phyloP scores from a whole-genome alignment of 176 grass and related monocot species.

The Oryza punctata region DNA sequence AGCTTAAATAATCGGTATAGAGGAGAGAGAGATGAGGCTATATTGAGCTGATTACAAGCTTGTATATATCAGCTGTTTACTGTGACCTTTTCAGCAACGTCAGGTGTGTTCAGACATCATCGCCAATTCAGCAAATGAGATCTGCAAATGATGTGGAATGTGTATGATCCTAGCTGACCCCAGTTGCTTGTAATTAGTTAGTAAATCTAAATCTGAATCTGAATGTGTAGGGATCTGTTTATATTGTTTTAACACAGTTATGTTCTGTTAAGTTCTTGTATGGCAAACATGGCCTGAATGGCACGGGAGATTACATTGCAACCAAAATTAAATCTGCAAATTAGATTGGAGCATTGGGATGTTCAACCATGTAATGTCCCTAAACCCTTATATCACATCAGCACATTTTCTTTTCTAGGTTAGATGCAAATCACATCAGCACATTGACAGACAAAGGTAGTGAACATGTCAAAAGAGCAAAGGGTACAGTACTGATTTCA shows the following conservation, averaged over 20 bases:
- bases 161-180: neutral
- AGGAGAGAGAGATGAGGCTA: neutral
- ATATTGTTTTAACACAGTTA: neutral
- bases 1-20: neutral
- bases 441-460: neutral
- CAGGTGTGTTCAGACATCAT: neutral
- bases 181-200: neutral
- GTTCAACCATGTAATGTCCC: neutral
- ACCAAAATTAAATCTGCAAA: neutral
- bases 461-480: neutral
- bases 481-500: neutral
- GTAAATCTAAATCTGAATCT: too few species aligned
- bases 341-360: neutral
- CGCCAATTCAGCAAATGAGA: neutral
- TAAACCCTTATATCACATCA: too few species aligned
- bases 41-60: neutral
- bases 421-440: neutral
- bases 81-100: neutral
- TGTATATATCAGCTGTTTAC: neutral
- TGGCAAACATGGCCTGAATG: neutral
- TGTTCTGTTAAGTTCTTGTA: neutral
- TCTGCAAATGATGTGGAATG: too few species aligned
- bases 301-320: neutral
- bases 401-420: too few species aligned
- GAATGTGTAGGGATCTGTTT: too few species aligned